phyloP scores from a whole-genome alignment of 257 asterid species.

The Solanum commersonii region DNA sequence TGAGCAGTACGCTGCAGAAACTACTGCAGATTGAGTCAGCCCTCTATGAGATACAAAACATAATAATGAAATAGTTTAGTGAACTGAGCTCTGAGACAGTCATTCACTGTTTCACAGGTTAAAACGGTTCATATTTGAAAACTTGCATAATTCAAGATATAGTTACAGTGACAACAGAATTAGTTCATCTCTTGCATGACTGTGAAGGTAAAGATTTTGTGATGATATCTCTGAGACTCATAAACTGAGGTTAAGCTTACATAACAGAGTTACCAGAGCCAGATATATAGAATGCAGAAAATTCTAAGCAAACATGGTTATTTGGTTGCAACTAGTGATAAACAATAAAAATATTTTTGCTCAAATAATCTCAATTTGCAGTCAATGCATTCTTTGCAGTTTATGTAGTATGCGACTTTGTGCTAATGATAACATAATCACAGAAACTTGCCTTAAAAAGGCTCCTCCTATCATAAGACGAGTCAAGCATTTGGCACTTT shows the following conservation, averaged over 20 bases:
- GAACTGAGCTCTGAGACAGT: not conserved
- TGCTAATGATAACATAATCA: not conserved
- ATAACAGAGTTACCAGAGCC: not conserved
- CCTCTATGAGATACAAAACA: not conserved
- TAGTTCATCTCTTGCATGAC: not conserved
- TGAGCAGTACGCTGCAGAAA: not conserved
- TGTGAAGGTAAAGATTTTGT: not conserved
- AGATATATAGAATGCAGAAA: not conserved
- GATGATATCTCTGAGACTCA: not conserved
- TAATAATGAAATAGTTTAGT: not conserved
- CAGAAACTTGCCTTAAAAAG: conserved; percentile 60
- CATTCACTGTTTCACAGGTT: not conserved
- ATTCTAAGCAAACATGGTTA: not conserved
- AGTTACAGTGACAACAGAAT: not conserved
- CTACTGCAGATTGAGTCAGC: not conserved
- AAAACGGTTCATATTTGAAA: not conserved
- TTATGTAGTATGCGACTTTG: not conserved
- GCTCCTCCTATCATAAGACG: conserved; percentile 72
- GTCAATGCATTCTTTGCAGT: not conserved
- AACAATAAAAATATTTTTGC: not conserved
- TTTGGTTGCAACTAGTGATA: not conserved
- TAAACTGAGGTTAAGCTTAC: not conserved
- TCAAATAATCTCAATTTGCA: not conserved
- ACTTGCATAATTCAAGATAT: not conserved
- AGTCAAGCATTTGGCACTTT: conserved; percentile 57